Conservation (phyloP, 768 basidiomycete genomes). For the Termitomyces bulborhizus region DNA sequence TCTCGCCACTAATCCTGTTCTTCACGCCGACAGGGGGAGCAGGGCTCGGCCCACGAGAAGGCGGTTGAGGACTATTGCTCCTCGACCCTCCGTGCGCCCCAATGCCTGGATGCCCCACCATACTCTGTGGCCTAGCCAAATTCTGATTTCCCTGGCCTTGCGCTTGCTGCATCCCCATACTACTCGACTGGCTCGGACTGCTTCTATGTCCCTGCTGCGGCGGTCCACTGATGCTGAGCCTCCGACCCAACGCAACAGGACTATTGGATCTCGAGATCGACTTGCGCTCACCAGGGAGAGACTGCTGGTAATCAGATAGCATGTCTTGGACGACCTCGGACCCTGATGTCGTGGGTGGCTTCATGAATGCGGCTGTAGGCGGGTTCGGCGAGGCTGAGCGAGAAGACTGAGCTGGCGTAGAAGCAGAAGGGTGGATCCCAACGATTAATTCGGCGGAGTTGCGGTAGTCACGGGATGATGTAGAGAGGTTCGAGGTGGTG, state of each 20-base stretch:
- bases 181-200: conserved; percentile 4
- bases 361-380: conserved; percentile 74
- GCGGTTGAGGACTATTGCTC: conserved; percentile 58
- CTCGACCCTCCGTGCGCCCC: conserved; percentile 63
- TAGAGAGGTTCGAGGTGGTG: conserved; percentile 15
- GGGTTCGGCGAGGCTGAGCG: conserved; percentile 71
- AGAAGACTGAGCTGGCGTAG: conserved; percentile 18
- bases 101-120: conserved; percentile 73
- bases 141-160: conserved; percentile 25
- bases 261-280: conserved; percentile 51
- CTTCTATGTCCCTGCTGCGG: conserved; percentile 7
- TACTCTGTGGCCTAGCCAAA: conserved; percentile 47
- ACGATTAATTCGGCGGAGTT: conserved; percentile 74
- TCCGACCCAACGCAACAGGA: conserved; percentile 22
- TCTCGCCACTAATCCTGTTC: conserved; percentile 11
- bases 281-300: conserved; percentile 81
- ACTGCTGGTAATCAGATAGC: conserved; percentile 70
- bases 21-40: conserved; percentile 23
- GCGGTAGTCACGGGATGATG: conserved; percentile 55
- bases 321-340: conserved; percentile 68
- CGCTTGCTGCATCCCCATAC: background rate
- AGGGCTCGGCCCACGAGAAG: conserved; percentile 52
- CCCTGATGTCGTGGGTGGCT: conserved; percentile 34
- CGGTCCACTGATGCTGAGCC: conserved; percentile 17
- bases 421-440: conserved; percentile 65